Conservation (phyloP, 345 rosid species). For the Balakata baccata region DNA sequence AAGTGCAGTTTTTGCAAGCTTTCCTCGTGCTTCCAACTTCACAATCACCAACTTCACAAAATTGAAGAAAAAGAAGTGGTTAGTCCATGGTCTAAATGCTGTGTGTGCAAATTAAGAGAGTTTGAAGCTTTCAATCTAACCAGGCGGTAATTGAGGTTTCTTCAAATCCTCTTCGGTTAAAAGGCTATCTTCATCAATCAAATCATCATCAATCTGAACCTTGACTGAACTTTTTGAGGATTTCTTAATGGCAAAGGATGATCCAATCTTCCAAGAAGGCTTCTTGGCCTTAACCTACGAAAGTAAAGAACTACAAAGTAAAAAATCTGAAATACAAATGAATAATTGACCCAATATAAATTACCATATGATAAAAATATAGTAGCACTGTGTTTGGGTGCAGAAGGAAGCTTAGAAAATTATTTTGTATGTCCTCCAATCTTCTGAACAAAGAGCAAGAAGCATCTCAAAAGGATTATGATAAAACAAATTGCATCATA, state of each 20-base stretch:
- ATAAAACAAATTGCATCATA: background rate
- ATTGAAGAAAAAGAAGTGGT: background rate
- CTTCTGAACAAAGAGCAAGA: background rate
- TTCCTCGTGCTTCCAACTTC: slow-evolving; percentile 77
- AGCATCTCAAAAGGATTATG: background rate
- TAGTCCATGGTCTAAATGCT: background rate
- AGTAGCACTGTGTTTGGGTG: background rate
- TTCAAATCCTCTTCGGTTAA: slow-evolving; percentile 79
- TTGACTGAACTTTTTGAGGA: slow-evolving; percentile 42
- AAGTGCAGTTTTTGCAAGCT: slow-evolving; percentile 93
- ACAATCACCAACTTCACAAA: slow-evolving; percentile 64
- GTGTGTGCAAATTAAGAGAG: background rate
- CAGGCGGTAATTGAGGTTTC: slow-evolving; percentile 67
- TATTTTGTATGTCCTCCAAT: background rate
- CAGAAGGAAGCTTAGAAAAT: background rate
- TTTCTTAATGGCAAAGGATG: slow-evolving; percentile 78
- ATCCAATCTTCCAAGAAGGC: slow-evolving; percentile 81
- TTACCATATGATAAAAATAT: background rate
- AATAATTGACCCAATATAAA: background rate
- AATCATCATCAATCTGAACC: slow-evolving; percentile 63
- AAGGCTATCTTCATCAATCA: slow-evolving; percentile 94
- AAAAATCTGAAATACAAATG: background rate
- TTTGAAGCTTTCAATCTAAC: slow-evolving; percentile 30
- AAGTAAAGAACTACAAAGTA: background rate
- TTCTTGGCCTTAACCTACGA: slow-evolving; percentile 67